Percentiles rank a stretch among this genome's conserved stretches.
Conservation (phyloP, 2,329 filamentous ascomycete species). For the Fonsecaea multimorphosa region DNA sequence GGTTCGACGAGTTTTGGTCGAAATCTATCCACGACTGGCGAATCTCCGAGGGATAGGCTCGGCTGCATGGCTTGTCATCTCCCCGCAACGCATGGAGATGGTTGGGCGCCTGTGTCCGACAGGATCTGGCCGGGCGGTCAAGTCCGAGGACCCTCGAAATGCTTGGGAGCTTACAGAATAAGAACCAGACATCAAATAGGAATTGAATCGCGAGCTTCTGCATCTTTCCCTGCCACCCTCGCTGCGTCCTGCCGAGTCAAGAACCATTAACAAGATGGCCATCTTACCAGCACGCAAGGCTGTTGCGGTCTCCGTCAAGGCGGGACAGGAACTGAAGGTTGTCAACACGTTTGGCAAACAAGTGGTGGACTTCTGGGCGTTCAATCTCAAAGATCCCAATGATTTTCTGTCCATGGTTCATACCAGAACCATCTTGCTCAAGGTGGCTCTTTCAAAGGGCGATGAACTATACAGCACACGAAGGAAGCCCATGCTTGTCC, state of each 20-base stretch:
- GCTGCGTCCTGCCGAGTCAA: neutral
- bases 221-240: neutral
- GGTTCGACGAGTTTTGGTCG: neutral
- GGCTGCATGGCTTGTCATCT: neutral
- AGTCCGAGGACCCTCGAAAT: neutral
- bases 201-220: neutral
- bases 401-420: constrained; percentile 49
- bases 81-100: neutral
- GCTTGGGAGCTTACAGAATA: neutral
- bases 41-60: neutral
- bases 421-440: constrained; percentile 45
- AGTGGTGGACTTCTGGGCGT: constrained; percentile 58
- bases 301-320: constrained; percentile 48
- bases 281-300: constrained; percentile 53
- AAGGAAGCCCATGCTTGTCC: constrained; percentile 46
- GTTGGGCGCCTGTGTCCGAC: neutral
- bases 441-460: constrained; percentile 41
- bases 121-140: neutral
- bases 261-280: constrained; percentile 3
- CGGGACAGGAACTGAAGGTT: constrained; percentile 52
- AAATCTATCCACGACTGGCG: neutral
- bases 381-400: constrained; percentile 45
- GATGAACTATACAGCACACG: constrained; percentile 49
- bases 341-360: constrained; percentile 57
- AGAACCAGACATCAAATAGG: neutral